Evolutionary conservation across 1,284 basidiomycete species (phyloP), one percentile per base, ranked within the genome.

Genomic region (Rhodotorula glutinis): DNA sequence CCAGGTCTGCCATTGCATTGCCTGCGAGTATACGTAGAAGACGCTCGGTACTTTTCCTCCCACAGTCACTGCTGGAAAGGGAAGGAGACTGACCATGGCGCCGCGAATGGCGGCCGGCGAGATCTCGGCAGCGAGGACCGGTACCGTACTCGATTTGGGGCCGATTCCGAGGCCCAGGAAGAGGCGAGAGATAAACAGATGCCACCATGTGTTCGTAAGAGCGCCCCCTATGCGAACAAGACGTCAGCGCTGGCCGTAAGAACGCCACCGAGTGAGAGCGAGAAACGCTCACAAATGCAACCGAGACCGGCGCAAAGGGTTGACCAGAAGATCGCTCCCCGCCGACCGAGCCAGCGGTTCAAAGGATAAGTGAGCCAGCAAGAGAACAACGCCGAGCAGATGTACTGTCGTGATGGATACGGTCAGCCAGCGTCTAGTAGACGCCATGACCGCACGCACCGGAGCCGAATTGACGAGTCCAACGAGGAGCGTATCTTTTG

Each of bases 251-350:
- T 23, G 21, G 44, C n/a, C 25, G 40, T 23, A 46, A 13, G 55
- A 8, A 23, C n/a, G 33, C 33, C 7, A 30, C 17, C 87, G 88
- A 52, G 82, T 83, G 66, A 86, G 82, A 0, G 84, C 81, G 57
- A 84, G n/a, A 76, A 10, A 79, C 87, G 49, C 33, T 38, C 82
- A 82, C 58, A 85, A 72, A 90, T 85, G 52, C 85, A 84, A 27
- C 83, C 81, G 49, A 85, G 74, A 21, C 76, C 64, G 79, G 85
- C 75, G 64, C 87, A 71, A 57, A 85, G 78, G 30, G 85, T 86
- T 59, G 85, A 84, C 77, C 87, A 80, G 77, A 88, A 88, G 66
- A 90, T 85, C 13, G 85, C 84, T 17, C 88, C 88, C 54, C 87
- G 84, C 70, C 88, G 85, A 49, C 87, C 82, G 51, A 83, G 76